A percentile compares a stretch with the other conserved stretches of the same genome.
Conservation (phyloP, 371 early-diverging fungal species). For the Umbelopsis sp. region DNA sequence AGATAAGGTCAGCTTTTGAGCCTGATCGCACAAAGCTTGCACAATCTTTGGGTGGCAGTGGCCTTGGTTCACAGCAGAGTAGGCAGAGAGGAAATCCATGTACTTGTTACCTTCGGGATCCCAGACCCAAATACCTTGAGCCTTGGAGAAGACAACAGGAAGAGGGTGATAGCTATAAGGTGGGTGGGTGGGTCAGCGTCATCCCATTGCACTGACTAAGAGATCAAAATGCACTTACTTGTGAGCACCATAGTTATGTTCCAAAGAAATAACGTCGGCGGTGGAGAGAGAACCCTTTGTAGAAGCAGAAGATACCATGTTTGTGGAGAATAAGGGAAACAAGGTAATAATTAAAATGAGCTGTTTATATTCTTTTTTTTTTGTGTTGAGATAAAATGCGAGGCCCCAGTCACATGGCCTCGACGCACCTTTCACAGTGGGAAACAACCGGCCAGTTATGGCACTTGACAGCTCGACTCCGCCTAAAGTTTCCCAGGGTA, state of each 20-base stretch:
- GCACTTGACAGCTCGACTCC: slow-evolving; percentile 17
- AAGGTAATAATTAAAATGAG: neutral
- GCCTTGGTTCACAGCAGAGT: slow-evolving; percentile 97
- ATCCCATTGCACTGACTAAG: no score
- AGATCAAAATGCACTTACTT: slow-evolving; percentile 58
- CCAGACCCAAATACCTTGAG: slow-evolving; percentile 90
- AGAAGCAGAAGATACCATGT: slow-evolving; percentile 11
- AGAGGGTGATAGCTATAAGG: slow-evolving; percentile 91
- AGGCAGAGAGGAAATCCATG: slow-evolving; percentile 96
- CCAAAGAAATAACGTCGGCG: slow-evolving; percentile 67
- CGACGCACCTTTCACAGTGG: neutral
- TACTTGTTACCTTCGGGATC: slow-evolving; percentile 96
- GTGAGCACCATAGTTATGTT: slow-evolving; percentile 83
- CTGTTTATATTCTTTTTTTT: no score
- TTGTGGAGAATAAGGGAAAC: neutral
- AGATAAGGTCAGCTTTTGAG: slow-evolving; percentile 78
- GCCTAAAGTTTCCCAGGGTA: slow-evolving; percentile 13
- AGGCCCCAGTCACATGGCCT: slow-evolving; percentile 7
- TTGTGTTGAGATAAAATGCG: neutral
- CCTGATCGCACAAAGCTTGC: slow-evolving; percentile 89
- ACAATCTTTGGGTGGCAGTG: slow-evolving; percentile 97
- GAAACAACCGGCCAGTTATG: neutral
- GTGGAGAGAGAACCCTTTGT: slow-evolving; percentile 38
- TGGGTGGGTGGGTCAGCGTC: no score
- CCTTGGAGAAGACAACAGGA: slow-evolving; percentile 91